These are phyloP conservation scores for Drechslerella coelobrocha DNA, from an alignment of 2,329 filamentous ascomycete genomes.

Conservation along the genomic window DNA sequence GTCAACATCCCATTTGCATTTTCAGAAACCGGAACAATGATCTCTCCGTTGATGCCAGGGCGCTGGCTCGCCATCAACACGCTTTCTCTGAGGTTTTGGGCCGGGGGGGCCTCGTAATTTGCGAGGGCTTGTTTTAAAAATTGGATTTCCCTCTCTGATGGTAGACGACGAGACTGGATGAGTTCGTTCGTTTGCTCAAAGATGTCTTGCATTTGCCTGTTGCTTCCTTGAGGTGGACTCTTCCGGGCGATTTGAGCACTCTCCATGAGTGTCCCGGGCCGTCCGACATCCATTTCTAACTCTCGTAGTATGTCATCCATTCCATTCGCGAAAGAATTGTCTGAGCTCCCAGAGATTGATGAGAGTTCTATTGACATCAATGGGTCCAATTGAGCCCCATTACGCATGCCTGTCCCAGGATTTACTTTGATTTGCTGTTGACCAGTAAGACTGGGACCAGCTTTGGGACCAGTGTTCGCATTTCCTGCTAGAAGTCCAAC, in stretches of 20 bases:
- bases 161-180: slow-evolving; percentile 19
- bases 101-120: slow-evolving; percentile 20
- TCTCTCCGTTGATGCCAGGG: slow-evolving; percentile 30
- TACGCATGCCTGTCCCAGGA: slow-evolving; percentile 15
- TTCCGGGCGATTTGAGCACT: neutral
- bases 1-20: slow-evolving; percentile 2
- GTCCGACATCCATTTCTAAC: slow-evolving; percentile 10
- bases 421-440: slow-evolving; percentile 3
- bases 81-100: slow-evolving; percentile 35
- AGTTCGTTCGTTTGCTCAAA: slow-evolving; percentile 16
- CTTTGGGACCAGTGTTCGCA: neutral
- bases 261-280: slow-evolving; percentile 4
- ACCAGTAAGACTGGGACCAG: neutral
- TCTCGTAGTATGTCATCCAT: no score
- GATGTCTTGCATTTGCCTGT: slow-evolving; percentile 10
- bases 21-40: slow-evolving; percentile 24
- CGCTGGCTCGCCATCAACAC: slow-evolving; percentile 27
- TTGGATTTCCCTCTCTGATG: slow-evolving; percentile 7
- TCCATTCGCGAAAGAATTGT: no score
- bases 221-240: slow-evolving; percentile 13
- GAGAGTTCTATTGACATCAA: slow-evolving; percentile 6
- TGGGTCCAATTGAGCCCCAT: neutral
- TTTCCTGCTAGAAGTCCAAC: no score
- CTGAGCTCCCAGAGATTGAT: neutral
- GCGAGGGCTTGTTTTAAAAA: slow-evolving; percentile 21